phyloP scores from a whole-genome alignment of 352 stramenopile genomes.

The Paralagenidium karlingii region DNA sequence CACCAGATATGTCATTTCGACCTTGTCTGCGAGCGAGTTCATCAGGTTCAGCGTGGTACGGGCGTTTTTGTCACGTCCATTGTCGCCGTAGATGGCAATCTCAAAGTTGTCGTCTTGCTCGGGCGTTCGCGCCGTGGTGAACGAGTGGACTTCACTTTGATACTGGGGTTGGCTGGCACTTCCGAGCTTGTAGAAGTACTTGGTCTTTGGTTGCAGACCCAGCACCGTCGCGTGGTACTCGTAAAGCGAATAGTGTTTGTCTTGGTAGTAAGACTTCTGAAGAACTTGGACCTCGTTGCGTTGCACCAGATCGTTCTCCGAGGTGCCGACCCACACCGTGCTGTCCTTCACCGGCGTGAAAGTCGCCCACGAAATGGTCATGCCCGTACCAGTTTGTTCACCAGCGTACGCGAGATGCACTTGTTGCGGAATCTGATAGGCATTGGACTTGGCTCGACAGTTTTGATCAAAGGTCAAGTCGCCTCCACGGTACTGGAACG shows the following conservation, averaged over 20 bases:
- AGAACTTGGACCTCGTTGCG: constrained; percentile 9
- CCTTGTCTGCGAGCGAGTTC: constrained; percentile 13
- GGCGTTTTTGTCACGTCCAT: constrained; percentile 27
- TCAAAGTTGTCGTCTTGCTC: constrained; percentile 22
- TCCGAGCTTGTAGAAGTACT: constrained; percentile 40
- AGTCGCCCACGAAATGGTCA: constrained; percentile 50
- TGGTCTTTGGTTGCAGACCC: constrained; percentile 14
- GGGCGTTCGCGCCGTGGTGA: constrained; percentile 16
- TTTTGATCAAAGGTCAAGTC: constrained; percentile 10
- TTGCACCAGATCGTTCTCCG: constrained; percentile 11
- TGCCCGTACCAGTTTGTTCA: constrained; percentile 21
- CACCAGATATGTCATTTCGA: constrained; percentile 60
- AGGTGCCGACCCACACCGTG: constrained; percentile 27
- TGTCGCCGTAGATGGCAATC: constrained; percentile 39
- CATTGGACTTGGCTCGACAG: constrained; percentile 4
- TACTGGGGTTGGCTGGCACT: constrained; percentile 9
- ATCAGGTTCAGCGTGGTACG: constrained; percentile 20
- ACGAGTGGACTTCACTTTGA: constrained; percentile 15
- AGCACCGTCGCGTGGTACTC: constrained; percentile 21
- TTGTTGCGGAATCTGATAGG: constrained; percentile 29
- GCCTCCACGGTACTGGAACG: constrained; percentile 5
- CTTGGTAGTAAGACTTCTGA: constrained; percentile 28
- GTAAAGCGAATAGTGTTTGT: constrained; percentile 28
- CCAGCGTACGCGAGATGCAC: constrained; percentile 44
- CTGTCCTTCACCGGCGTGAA: constrained; percentile 24